Percentiles rank a stretch among this genome's conserved stretches.
phyloP scores from a whole-genome alignment of 257 asterid genomes.

The Ocimum tenuiflorum region DNA sequence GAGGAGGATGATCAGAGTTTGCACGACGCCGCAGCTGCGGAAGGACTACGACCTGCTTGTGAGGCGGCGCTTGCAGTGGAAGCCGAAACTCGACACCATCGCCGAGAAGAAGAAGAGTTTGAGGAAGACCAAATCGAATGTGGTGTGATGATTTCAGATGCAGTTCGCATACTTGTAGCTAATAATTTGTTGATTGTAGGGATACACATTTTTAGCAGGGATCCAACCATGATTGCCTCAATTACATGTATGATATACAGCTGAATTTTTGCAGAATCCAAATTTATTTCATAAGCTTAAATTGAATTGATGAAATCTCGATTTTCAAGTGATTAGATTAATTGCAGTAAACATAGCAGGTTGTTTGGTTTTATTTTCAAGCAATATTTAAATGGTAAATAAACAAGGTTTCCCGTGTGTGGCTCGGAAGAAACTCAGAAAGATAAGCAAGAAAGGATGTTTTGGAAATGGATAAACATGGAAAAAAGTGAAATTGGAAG shows the following conservation, averaged over 20 bases:
- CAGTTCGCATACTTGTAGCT: not conserved
- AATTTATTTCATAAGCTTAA: no score
- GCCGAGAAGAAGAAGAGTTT: constrained; percentile 27
- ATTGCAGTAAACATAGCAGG: no score
- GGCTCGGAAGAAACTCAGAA: no score
- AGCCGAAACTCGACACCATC: constrained; percentile 54
- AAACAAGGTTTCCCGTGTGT: no score
- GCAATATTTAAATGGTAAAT: no score
- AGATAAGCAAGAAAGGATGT: not conserved
- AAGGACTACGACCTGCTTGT: constrained; percentile 46
- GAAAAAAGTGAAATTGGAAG: not conserved
- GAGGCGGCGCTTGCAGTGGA: constrained; percentile 42
- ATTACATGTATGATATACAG: not conserved
- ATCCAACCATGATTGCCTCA: not conserved
- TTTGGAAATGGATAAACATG: constrained; percentile 1
- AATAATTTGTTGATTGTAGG: not conserved
- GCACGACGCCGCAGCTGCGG: constrained; percentile 41
- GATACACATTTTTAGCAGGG: not conserved
- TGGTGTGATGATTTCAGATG: not conserved
- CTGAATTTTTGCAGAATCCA: no score
- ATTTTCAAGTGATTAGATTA: no score
- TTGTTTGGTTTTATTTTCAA: no score
- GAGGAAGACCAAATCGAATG: constrained; percentile 20
- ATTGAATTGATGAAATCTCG: no score
- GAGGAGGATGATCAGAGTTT: constrained; percentile 5